Conservation (phyloP, 2,329 filamentous ascomycete species). For the Pseudogymnoascus sp. region DNA sequence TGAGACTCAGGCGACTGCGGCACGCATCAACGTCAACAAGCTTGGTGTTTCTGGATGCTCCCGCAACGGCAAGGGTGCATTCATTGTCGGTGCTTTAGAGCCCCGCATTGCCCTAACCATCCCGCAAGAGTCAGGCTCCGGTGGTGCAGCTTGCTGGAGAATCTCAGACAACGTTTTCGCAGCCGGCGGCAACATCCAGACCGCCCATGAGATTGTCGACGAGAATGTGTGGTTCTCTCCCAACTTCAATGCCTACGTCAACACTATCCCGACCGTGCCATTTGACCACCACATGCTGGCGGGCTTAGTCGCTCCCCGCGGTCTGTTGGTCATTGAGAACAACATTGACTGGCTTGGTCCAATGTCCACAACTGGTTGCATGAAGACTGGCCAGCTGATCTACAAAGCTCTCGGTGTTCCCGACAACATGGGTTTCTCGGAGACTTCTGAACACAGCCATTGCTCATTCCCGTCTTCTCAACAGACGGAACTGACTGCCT, state of each 20-base stretch:
- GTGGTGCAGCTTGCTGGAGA: conserved; percentile 53
- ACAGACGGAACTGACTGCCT: conserved; percentile 37
- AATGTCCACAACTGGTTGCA: conserved; percentile 43
- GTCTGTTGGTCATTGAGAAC: conserved; percentile 48
- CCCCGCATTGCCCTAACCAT: conserved; percentile 51
- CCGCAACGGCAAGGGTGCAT: conserved; percentile 55
- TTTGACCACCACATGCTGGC: conserved; percentile 51
- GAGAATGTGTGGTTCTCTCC: conserved; percentile 58
- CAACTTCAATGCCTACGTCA: conserved; percentile 44
- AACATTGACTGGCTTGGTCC: conserved; percentile 45
- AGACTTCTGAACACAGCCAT: conserved; percentile 39
- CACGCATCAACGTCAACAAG: conserved; percentile 38
- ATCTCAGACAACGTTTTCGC: conserved; percentile 41
- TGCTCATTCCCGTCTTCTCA: conserved; percentile 42
- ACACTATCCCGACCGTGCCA: conserved; percentile 38
- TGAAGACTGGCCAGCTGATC: conserved; percentile 43
- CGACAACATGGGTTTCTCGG: conserved; percentile 43
- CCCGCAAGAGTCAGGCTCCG: conserved; percentile 54
- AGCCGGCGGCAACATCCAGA: conserved; percentile 50
- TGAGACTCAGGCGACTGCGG: conserved; percentile 36
- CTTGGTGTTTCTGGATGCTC: conserved; percentile 56
- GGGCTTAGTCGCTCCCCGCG: conserved; percentile 48
- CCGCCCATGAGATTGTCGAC: conserved; percentile 46
- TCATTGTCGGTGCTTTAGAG: conserved; percentile 52
- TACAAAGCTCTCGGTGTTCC: conserved; percentile 45